Evolutionary conservation across 805 yeast species (phyloP).

Genomic region (Candida lessepsii): DNA sequence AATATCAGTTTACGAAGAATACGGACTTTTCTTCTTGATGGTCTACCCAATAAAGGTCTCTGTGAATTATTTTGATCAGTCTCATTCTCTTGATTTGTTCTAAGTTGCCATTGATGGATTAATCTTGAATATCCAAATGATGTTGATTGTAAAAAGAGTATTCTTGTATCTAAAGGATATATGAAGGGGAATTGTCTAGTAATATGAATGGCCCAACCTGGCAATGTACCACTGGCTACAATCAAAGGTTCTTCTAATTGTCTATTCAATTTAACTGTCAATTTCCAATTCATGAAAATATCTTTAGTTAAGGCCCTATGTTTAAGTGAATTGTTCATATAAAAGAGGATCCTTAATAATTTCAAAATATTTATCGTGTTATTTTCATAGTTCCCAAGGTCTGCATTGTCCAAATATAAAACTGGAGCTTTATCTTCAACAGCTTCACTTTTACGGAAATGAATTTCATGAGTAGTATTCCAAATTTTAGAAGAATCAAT

Average conservation of each 20-base stretch:
- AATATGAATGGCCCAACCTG: constrained; percentile 78
- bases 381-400: constrained; percentile 22
- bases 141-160: constrained; percentile 76
- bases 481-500: constrained; percentile 55
- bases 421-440: constrained; percentile 11
- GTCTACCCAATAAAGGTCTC: constrained; percentile 64
- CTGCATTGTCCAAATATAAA: constrained; percentile 11
- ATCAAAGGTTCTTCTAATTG: constrained; percentile 88
- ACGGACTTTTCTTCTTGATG: constrained; percentile 75
- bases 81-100: constrained; percentile 34
- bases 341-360: constrained; percentile 48
- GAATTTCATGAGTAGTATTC: constrained; percentile 46
- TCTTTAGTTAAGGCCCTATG: constrained; percentile 11
- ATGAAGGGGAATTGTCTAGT: constrained; percentile 75
- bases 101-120: constrained; percentile 71
- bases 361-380: constrained; percentile 42
- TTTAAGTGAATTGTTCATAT: constrained; percentile 28
- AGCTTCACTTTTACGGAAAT: constrained; percentile 6
- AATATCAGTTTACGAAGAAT: constrained; percentile 68
- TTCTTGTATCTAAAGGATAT: constrained; percentile 79
- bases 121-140: constrained; percentile 88
- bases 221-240: constrained; percentile 82
- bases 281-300: constrained; percentile 67
- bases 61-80: constrained; percentile 12
- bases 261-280: constrained; percentile 80